A percentile compares a stretch with the other conserved stretches of the same genome.
These are phyloP conservation scores for Mycena crocata DNA, from an alignment of 768 basidiomycete genomes.

Conservation along the genomic window DNA sequence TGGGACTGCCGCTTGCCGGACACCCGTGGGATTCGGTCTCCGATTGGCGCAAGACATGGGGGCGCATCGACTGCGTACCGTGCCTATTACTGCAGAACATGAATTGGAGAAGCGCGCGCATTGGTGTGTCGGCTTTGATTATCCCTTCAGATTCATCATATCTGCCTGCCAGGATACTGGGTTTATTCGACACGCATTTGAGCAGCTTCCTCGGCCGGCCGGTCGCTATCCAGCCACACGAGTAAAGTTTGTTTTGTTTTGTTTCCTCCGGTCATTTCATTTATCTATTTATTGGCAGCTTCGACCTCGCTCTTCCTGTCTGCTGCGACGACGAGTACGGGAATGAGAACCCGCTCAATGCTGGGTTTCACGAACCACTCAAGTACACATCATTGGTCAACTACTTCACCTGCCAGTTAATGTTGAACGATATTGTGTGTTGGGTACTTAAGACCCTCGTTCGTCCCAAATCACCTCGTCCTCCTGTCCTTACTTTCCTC, in stretches of 20 bases:
- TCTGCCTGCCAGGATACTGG: conserved; percentile 38
- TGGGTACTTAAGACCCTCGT: conserved; percentile 23
- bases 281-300: background rate
- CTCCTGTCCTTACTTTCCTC: background rate
- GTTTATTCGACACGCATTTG: conserved; percentile 22
- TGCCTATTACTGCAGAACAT: conserved; percentile 47
- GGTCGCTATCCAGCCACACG: conserved; percentile 17
- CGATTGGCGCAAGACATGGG: conserved; percentile 15
- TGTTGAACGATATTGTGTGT: conserved; percentile 13
- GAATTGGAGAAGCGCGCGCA: conserved; percentile 64
- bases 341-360: conserved; percentile 42
- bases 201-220: conserved; percentile 22
- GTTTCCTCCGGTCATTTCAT: background rate
- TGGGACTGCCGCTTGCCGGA: conserved; percentile 10
- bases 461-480: background rate
- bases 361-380: conserved; percentile 15
- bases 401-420: conserved; percentile 47
- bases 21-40: conserved; percentile 3
- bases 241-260: background rate
- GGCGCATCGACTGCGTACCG: conserved; percentile 46
- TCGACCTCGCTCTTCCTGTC: conserved; percentile 13
- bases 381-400: conserved; percentile 35
- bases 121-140: conserved; percentile 36
- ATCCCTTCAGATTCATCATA: too few species aligned
- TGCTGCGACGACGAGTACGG: conserved; percentile 23